These are phyloP conservation scores for Aurinia saxatilis DNA, from an alignment of 345 rosid species.

Conservation along the genomic window DNA sequence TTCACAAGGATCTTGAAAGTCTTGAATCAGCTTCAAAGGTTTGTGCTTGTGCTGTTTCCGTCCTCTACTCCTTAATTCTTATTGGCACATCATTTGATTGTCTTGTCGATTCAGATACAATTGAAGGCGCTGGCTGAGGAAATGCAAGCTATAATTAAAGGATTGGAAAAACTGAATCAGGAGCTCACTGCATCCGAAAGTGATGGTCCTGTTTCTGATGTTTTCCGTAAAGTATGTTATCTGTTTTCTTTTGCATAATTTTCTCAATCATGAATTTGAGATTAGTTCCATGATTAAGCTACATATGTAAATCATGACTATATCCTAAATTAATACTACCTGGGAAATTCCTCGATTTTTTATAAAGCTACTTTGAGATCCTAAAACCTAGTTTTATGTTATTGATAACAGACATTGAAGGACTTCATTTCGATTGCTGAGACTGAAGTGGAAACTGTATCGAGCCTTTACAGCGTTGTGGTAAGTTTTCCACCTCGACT, in stretches of 20 bases:
- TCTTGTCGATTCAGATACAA: slow-evolving; percentile 63
- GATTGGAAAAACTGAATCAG: slow-evolving; percentile 86
- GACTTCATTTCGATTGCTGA: slow-evolving; percentile 70
- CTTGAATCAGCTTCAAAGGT: slow-evolving; percentile 93
- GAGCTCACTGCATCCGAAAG: slow-evolving; percentile 79
- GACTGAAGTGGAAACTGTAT: slow-evolving; percentile 69
- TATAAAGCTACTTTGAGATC: not conserved
- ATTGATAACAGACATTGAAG: slow-evolving; percentile 53
- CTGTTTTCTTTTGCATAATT: not conserved
- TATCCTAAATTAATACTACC: not conserved
- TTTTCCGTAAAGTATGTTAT: slow-evolving; percentile 61
- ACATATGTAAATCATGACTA: not conserved
- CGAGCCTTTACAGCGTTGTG: slow-evolving; percentile 78
- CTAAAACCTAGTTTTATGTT: slow-evolving; percentile 9
- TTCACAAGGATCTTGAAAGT: slow-evolving; percentile 74
- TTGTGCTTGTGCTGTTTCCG: slow-evolving; percentile 6
- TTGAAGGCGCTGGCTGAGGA: slow-evolving; percentile 93
- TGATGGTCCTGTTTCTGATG: slow-evolving; percentile 94
- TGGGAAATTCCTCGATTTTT: too few species aligned
- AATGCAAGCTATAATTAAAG: slow-evolving; percentile 98
- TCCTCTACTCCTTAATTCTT: not conserved
- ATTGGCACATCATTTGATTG: slow-evolving; percentile 1
- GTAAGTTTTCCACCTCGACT: slow-evolving; percentile 39
- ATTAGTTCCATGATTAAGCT: slow-evolving; percentile 4
- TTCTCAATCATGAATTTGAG: not conserved